phyloP scores from a whole-genome alignment of 1,139 yeast genomes.

The Scheffersomyces quercinus region DNA sequence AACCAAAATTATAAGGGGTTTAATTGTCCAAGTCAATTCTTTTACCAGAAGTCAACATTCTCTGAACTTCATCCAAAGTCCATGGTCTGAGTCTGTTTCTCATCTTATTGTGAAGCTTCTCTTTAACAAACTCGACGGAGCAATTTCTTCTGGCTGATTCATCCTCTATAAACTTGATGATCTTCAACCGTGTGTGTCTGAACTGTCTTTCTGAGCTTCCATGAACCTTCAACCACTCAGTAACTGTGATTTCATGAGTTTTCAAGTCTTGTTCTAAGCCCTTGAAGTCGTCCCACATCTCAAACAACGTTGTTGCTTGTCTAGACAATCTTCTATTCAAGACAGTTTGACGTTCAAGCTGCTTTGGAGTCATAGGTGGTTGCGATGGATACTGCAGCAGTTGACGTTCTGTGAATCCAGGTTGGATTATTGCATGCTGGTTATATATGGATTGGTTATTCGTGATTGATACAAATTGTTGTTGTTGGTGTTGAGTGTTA shows the following conservation, averaged over 20 bases:
- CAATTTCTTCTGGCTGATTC: constrained; percentile 27
- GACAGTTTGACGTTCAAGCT: constrained; percentile 21
- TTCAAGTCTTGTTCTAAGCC: constrained; percentile 29
- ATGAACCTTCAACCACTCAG: constrained; percentile 39
- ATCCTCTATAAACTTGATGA: constrained; percentile 35
- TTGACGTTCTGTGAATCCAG: neutral
- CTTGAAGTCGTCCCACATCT: constrained; percentile 44
- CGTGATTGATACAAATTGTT: constrained; percentile 8
- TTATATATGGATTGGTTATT: constrained; percentile 4
- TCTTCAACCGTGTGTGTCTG: constrained; percentile 35
- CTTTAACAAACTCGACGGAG: constrained; percentile 29
- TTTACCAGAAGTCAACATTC: constrained; percentile 37
- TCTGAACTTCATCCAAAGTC: constrained; percentile 42
- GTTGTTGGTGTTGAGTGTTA: constrained; percentile 5
- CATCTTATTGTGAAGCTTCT: constrained; percentile 34
- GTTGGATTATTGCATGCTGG: constrained; percentile 1
- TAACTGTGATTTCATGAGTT: constrained; percentile 28
- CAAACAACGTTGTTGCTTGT: constrained; percentile 34
- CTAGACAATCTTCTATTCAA: constrained; percentile 30
- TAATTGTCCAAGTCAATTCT: constrained; percentile 29
- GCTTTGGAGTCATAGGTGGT: constrained; percentile 8
- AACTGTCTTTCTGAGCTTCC: constrained; percentile 38
- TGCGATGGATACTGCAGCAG: neutral
- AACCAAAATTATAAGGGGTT: neutral
- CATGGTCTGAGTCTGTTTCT: constrained; percentile 34